Conservation (phyloP, 2,329 filamentous ascomycete genomes). For the Microcera coccophila region DNA sequence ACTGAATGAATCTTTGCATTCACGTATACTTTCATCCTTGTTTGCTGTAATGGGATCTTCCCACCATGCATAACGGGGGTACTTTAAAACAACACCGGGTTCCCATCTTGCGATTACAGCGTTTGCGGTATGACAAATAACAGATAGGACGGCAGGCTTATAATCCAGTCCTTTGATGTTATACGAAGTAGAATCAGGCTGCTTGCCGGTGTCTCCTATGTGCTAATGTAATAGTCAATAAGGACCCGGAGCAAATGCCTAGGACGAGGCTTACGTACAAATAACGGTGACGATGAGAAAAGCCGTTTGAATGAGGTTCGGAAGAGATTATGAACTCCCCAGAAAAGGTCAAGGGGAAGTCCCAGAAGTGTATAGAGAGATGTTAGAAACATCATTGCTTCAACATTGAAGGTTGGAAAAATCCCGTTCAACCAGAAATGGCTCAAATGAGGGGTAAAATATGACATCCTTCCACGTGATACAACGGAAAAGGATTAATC, state of each 20-base stretch:
- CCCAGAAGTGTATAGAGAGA: too few species aligned
- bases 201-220: neutral
- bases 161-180: neutral
- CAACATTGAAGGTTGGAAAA: too few species aligned
- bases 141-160: neutral
- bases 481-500: too few species aligned
- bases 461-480: too few species aligned
- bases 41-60: neutral
- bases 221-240: neutral
- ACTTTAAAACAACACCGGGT: neutral
- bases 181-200: neutral
- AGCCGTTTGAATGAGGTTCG: neutral
- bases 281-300: neutral
- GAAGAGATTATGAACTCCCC: neutral
- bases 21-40: neutral
- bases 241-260: neutral
- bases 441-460: too few species aligned
- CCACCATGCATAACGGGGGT: neutral
- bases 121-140: neutral
- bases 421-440: too few species aligned
- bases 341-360: neutral
- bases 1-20: neutral
- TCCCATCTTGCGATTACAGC: neutral
- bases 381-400: too few species aligned
- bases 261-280: neutral